phyloP scores from a whole-genome alignment of 1,284 basidiomycete species.

The Clitocybe nebularis region DNA sequence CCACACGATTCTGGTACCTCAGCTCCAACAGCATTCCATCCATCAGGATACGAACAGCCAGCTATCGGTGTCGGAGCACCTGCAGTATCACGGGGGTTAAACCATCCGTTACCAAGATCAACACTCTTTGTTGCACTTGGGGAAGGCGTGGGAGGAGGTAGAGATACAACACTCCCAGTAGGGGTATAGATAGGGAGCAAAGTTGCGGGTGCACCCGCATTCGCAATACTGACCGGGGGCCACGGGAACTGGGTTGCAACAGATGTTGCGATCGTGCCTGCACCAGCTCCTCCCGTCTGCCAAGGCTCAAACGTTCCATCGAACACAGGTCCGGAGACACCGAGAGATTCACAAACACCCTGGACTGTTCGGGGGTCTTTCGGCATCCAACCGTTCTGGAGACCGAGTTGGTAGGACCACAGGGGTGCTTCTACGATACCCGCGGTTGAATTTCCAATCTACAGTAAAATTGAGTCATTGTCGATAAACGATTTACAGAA shows the following conservation, averaged over 20 bases:
- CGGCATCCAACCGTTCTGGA: conserved; percentile 78
- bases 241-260: conserved; percentile 48
- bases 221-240: conserved; percentile 52
- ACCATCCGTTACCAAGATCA: conserved; percentile 71
- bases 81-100: conserved; percentile 52
- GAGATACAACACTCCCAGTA: conserved; percentile 57
- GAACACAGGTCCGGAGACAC: conserved; percentile 45
- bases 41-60: conserved; percentile 63
- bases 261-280: conserved; percentile 53
- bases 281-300: conserved; percentile 76
- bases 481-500: conserved; percentile 6
- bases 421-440: conserved; percentile 63
- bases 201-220: conserved; percentile 37
- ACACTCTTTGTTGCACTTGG: conserved; percentile 41
- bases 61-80: conserved; percentile 52
- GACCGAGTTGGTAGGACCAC: conserved; percentile 83
- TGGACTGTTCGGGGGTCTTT: conserved; percentile 65
- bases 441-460: conserved; percentile 66
- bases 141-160: conserved; percentile 61
- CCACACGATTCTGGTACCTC: conserved; percentile 45
- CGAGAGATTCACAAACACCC: conserved; percentile 63
- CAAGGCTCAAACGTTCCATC: conserved; percentile 59
- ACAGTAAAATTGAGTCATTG: conserved; percentile 5
- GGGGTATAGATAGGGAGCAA: conserved; percentile 66
- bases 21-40: conserved; percentile 51